phyloP scores from a whole-genome alignment of 2,329 filamentous ascomycete genomes.

The Alternaria triticina region DNA sequence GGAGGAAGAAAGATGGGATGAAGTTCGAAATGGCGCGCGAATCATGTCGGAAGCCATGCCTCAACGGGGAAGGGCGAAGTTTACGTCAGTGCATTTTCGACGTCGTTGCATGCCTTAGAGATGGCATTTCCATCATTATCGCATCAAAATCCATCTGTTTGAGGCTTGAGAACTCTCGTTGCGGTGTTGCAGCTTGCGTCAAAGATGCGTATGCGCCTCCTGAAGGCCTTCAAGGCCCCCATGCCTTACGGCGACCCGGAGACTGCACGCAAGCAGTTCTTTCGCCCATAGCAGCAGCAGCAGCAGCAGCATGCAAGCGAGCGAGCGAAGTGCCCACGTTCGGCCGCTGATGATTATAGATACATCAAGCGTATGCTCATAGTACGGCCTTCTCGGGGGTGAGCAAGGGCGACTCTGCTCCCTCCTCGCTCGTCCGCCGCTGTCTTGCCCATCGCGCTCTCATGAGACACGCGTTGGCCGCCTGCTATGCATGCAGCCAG shows the following conservation, averaged over 20 bases:
- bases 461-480: not conserved
- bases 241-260: not conserved
- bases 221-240: not conserved
- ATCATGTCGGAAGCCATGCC: constrained; percentile 3
- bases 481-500: not conserved
- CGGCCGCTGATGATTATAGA: not conserved
- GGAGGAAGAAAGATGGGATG: not conserved
- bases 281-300: not conserved
- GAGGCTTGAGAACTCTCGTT: not conserved
- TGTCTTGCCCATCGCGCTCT: not conserved
- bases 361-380: not conserved
- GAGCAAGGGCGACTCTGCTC: not conserved
- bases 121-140: not conserved
- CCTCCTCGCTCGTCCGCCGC: not conserved
- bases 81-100: not conserved
- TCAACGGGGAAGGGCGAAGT: constrained; percentile 1
- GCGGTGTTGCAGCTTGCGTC: not conserved
- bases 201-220: not conserved
- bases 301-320: not conserved
- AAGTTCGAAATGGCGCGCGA: not conserved
- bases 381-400: not conserved
- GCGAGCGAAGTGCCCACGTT: not conserved
- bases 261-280: not conserved
- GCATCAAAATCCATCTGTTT: not conserved
- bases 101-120: not conserved